Base-by-base conservation (phyloP, 2,329 filamentous ascomycete species). In the Colletotrichum cuscutae region DNA sequence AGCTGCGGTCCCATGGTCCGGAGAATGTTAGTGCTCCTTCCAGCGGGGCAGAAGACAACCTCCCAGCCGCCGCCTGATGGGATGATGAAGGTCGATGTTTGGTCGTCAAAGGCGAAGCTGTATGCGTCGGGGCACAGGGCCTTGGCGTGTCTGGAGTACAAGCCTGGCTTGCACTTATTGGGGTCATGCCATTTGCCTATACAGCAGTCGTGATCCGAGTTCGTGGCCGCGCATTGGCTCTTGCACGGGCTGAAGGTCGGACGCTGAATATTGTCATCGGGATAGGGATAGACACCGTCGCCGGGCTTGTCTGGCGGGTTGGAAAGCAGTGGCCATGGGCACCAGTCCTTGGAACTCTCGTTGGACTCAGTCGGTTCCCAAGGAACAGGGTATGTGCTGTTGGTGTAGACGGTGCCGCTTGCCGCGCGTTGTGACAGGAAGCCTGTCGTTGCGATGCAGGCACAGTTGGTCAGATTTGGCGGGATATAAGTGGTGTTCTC, bases 101-200 rank as follows among this genome's bases (percentile, higher is more conserved):
- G 82, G 77, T 91, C 89, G 76, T 90, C 88, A 80, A 89, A 90
- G 63, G 93, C 91, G 80, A 89, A 97, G 78, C 92, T 94, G 83
- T 97, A 97, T 3, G 94, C 94, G 82, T 97, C 94, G 1, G 94
- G 94, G 79, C 94, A 97, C 13, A 96, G 88, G 4, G 83, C 84
- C 84, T 97, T 97, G 65, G 93, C 93, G 12, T 86, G 86, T 71
- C 85, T 89, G 76, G 91, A 91, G 83, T 95, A 97, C 53, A 89
- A 82, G 63, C 91, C 91, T 3, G 92, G 91, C 72, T 86, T 84
- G 84, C 94, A 97, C 61, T 86, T 85, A 28, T 87, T 84, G 2
- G 92, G 88, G 52, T 88, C 87, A 77, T 92, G 86, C 82, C 92
- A 93, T 13, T 88, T 81, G 57, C 93, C 94, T 19, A 91, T 91